These are phyloP conservation scores for Casuarina glauca DNA, from an alignment of 306 rosid species.

Conservation along the genomic window DNA sequence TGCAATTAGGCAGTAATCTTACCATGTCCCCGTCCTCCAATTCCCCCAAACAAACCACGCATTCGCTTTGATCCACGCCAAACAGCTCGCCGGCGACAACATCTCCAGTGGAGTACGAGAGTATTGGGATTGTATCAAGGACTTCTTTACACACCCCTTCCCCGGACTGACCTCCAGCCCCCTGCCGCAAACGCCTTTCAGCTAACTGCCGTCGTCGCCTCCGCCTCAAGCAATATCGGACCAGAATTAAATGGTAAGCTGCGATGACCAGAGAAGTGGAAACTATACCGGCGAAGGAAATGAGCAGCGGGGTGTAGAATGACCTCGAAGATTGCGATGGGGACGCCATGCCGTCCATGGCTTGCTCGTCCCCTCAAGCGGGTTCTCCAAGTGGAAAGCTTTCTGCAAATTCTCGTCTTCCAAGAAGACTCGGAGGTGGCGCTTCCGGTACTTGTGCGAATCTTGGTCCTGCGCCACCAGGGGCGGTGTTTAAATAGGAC, in stretches of 20 bases:
- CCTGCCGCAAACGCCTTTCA: background rate
- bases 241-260: constrained; percentile 38
- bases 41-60: constrained; percentile 59
- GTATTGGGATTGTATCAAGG: constrained; percentile 40
- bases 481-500: background rate
- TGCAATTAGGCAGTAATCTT: constrained; percentile 46
- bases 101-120: constrained; percentile 23
- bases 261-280: constrained; percentile 30
- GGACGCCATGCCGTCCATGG: constrained; percentile 16
- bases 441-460: background rate
- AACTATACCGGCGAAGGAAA: constrained; percentile 38
- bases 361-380: constrained; percentile 2
- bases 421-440: background rate
- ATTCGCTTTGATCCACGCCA: constrained; percentile 40
- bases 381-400: background rate
- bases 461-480: background rate
- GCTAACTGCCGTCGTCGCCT: background rate
- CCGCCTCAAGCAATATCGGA: constrained; percentile 20
- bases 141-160: constrained; percentile 35
- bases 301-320: constrained; percentile 38
- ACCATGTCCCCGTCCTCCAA: constrained; percentile 40
- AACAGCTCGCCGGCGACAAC: background rate
- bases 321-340: background rate
- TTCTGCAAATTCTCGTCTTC: background rate
- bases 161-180: background rate